Evolutionary conservation across 306 rosid species (phyloP).

Genomic region (Rubus parviflorus): DNA sequence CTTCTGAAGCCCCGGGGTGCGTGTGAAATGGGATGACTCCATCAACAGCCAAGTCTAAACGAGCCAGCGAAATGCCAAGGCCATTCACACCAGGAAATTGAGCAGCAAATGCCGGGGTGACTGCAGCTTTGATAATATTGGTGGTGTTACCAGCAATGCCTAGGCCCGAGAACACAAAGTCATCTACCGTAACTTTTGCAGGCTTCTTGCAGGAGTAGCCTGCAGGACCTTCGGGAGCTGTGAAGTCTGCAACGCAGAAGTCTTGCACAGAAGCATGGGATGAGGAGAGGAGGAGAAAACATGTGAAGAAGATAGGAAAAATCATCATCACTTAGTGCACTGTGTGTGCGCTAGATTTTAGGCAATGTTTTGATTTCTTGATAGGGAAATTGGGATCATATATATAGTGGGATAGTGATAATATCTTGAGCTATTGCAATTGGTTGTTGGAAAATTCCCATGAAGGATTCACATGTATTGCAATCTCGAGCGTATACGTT

Average conservation of each 20-base stretch:
- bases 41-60: constrained; percentile 51
- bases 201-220: constrained; percentile 73
- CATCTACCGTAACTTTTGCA: constrained; percentile 44
- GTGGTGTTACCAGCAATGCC: constrained; percentile 65
- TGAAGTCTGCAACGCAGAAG: constrained; percentile 74
- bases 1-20: constrained; percentile 69
- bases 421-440: constrained; percentile 10
- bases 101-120: constrained; percentile 58
- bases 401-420: constrained; percentile 27
- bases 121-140: constrained; percentile 65
- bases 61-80: constrained; percentile 63
- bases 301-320: constrained; percentile 36
- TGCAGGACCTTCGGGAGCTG: constrained; percentile 53
- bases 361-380: neutral
- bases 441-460: constrained; percentile 21
- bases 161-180: constrained; percentile 59
- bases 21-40: constrained; percentile 85
- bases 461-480: constrained; percentile 8
- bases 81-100: constrained; percentile 76
- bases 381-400: constrained; percentile 15
- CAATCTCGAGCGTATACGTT: neutral
- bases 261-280: constrained; percentile 64
- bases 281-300: constrained; percentile 33
- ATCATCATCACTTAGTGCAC: constrained; percentile 33
- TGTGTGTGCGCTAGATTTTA: neutral